These are phyloP conservation scores for Zygoascus sp. DNA, from an alignment of 1,139 yeast genomes.

Conservation along the genomic window DNA sequence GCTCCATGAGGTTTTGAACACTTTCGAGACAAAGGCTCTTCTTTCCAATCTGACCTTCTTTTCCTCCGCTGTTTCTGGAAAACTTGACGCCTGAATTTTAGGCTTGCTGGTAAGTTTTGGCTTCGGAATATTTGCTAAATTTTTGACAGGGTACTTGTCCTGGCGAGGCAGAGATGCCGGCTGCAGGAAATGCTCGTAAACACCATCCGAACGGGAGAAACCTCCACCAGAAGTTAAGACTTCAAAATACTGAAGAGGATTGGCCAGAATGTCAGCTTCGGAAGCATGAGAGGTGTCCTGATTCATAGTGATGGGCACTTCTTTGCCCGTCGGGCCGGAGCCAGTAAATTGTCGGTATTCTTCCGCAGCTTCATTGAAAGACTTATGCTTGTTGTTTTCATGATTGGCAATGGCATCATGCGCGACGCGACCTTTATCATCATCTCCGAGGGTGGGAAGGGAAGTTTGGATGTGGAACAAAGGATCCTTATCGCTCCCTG, in stretches of 20 bases:
- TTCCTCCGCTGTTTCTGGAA: constrained; percentile 15
- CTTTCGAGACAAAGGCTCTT: constrained; percentile 46
- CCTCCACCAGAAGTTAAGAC: constrained; percentile 14
- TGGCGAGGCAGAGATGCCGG: constrained; percentile 21
- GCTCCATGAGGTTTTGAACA: constrained; percentile 55
- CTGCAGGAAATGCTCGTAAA: background rate
- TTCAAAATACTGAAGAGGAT: constrained; percentile 13
- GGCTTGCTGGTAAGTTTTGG: constrained; percentile 8
- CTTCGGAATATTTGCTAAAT: constrained; percentile 15
- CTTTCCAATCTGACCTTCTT: constrained; percentile 27
- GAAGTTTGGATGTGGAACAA: background rate
- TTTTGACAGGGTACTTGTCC: constrained; percentile 24
- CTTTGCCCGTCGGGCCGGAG: background rate
- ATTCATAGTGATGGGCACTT: background rate
- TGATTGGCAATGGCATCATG: background rate
- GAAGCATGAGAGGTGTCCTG: background rate
- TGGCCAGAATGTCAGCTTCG: background rate
- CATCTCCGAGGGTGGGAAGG: background rate
- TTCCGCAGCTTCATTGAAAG: background rate
- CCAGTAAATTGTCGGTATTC: background rate
- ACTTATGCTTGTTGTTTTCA: background rate
- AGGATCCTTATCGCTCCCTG: background rate
- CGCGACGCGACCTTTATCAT: background rate
- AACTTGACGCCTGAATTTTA: constrained; percentile 21
- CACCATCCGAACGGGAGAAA: background rate